Evolutionary conservation across 257 asterid genomes (phyloP).

Genomic region (Jaltomata sinuosa): DNA sequence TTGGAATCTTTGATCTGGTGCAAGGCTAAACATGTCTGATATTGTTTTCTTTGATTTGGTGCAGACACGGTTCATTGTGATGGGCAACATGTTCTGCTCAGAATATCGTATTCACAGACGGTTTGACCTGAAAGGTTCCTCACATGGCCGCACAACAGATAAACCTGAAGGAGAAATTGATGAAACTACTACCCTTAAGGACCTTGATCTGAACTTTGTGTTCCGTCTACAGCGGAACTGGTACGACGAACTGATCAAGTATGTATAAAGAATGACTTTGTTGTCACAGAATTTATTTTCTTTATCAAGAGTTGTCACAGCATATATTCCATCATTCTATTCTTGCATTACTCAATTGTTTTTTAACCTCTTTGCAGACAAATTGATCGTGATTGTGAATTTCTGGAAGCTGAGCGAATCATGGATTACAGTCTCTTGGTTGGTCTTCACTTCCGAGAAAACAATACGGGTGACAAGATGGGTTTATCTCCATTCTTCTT

Average conservation of each 20-base stretch:
- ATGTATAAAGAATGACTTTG: conserved; percentile 14
- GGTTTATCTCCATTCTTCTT: conserved; percentile 82
- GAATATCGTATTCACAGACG: conserved; percentile 85
- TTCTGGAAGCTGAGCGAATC: conserved; percentile 73
- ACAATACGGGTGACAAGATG: conserved; percentile 72
- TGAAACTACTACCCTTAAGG: conserved; percentile 90
- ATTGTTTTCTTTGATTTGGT: neutral
- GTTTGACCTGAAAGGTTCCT: conserved; percentile 90
- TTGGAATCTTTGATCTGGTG: neutral
- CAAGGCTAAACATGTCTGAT: conserved; percentile 7
- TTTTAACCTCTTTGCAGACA: conserved; percentile 40
- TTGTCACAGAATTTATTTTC: neutral
- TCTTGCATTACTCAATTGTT: neutral
- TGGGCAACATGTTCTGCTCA: conserved; percentile 97
- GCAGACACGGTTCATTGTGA: conserved; percentile 90
- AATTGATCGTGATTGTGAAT: conserved; percentile 81
- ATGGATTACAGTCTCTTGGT: conserved; percentile 97
- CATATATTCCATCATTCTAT: neutral
- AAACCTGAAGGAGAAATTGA: conserved; percentile 73
- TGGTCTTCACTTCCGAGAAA: conserved; percentile 94
- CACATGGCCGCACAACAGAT: conserved; percentile 85
- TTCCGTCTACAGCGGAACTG: conserved; percentile 68
- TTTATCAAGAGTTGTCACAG: neutral
- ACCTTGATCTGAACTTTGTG: conserved; percentile 65
- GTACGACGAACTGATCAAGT: conserved; percentile 90